Conservation (phyloP, 331 rosid genomes). For the Cydonia oblonga region DNA sequence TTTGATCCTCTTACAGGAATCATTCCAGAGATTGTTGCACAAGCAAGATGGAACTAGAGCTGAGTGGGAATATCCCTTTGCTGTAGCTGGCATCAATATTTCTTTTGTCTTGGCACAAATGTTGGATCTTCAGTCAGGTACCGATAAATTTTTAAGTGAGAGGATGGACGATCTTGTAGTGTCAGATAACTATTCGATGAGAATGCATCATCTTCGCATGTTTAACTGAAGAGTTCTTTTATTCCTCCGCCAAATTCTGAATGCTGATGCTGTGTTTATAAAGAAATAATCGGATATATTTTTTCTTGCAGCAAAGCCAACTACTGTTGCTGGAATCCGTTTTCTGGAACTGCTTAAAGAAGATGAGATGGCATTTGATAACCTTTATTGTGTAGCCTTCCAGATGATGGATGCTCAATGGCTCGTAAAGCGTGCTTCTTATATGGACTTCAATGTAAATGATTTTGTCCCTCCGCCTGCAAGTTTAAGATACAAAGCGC, state of each 20-base stretch:
- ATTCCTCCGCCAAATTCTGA: neutral
- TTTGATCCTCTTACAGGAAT: conserved; percentile 42
- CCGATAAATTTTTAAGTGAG: neutral
- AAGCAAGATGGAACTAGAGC: conserved; percentile 82
- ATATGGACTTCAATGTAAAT: conserved; percentile 87
- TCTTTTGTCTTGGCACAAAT: conserved; percentile 76
- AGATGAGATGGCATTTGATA: conserved; percentile 86
- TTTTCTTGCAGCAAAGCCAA: conserved; percentile 48
- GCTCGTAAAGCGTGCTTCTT: conserved; percentile 84
- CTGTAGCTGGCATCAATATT: conserved; percentile 88
- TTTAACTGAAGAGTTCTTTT: neutral
- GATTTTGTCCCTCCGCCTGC: neutral
- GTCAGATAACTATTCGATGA: neutral
- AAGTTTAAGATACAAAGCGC: neutral
- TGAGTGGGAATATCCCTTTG: conserved; percentile 97
- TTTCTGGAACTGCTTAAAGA: conserved; percentile 54
- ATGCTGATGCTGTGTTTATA: neutral
- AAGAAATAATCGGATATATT: neutral
- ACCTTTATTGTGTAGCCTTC: conserved; percentile 68
- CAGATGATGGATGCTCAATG: conserved; percentile 96
- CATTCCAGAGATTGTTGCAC: conserved; percentile 68
- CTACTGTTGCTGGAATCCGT: conserved; percentile 48
- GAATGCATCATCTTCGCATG: neutral
- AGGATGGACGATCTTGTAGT: neutral
- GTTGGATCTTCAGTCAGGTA: conserved; percentile 90